Evolutionary conservation across 2,329 filamentous ascomycete genomes (phyloP), one percentile per base, ranked within the genome.

Genomic region (Sclerotinia glacialis): DNA sequence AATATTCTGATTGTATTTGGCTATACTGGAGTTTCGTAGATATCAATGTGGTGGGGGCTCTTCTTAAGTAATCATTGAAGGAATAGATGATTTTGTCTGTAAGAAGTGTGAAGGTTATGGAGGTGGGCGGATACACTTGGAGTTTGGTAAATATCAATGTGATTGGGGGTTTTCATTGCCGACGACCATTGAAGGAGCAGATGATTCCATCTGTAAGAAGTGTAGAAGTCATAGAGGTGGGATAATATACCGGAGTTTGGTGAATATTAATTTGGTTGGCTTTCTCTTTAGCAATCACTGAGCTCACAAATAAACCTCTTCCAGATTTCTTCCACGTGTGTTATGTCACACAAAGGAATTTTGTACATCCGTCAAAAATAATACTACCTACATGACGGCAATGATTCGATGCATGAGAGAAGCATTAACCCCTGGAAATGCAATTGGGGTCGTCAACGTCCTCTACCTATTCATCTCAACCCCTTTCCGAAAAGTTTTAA

Each of bases 271-370:
- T 46, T 68, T 69, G 68, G 60, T 72, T 68, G 70, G 72, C 67
- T 54, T 67, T 68, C 65, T 71, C 69, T 69, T 59, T 67, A 70
- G 70, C 68, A 60, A 59, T 52, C 46, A 49, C 26, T 40, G 66
- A 65, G 64, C 67, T 73, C 65, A 71, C 70, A 72, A 67, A 72
- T 71, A 66, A 37, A 34, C 61, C 68, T 54, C 59, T 67, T 67
- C 56, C 58, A 67, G 50, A 44, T 46, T 72, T 72, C 71, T 65
- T 59, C 60, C 69, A 73, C 68, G 66, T 72, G 68, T 67, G 56
- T 42, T 60, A 64, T 69, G 67, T 69, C 55, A 60, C 67, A 72
- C 67, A 69, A 69, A 50, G 44, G 56, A 60, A 54, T 66, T 54
- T 67, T 67, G 65, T 69, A 64, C 63, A 64, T 68, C 70, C 58